Evolutionary conservation across 2,329 filamentous ascomycete species (phyloP).

Genomic region (Diaporthe australafricana): DNA sequence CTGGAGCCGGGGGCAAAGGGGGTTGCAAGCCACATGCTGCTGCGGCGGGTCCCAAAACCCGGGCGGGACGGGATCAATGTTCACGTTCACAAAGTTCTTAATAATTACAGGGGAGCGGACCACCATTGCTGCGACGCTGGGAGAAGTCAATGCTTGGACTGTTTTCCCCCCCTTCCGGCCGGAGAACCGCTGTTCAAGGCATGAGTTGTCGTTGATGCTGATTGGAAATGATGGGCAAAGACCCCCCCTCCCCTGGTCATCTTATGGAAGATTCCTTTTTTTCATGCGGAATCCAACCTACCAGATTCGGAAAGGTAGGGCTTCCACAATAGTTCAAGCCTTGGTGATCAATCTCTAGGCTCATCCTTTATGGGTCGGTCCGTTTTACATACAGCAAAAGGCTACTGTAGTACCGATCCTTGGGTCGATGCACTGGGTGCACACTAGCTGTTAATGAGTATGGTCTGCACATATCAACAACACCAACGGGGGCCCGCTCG

Average conservation of each 20-base stretch:
- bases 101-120: not conserved
- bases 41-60: slow-evolving; percentile 18
- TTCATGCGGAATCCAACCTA: too few species aligned
- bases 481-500: not conserved
- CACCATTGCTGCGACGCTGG: not conserved
- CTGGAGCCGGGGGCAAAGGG: slow-evolving; percentile 24
- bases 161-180: not conserved
- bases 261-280: not conserved
- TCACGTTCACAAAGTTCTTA: not conserved
- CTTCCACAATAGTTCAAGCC: not conserved
- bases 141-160: not conserved
- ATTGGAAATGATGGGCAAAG: not conserved
- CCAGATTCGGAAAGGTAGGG: not conserved
- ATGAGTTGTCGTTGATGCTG: slow-evolving; percentile 4
- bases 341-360: not conserved
- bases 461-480: slow-evolving; percentile 22
- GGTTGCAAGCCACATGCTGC: slow-evolving; percentile 21
- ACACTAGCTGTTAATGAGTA: not conserved
- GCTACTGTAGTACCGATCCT: not conserved
- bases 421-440: not conserved
- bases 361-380: not conserved
- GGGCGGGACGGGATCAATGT: not conserved
- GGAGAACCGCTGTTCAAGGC: not conserved
- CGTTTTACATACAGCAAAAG: not conserved
- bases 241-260: slow-evolving; percentile 8